Base-by-base conservation (phyloP, 2,329 filamentous ascomycete species). In the Ophioceras dolichostomum region DNA sequence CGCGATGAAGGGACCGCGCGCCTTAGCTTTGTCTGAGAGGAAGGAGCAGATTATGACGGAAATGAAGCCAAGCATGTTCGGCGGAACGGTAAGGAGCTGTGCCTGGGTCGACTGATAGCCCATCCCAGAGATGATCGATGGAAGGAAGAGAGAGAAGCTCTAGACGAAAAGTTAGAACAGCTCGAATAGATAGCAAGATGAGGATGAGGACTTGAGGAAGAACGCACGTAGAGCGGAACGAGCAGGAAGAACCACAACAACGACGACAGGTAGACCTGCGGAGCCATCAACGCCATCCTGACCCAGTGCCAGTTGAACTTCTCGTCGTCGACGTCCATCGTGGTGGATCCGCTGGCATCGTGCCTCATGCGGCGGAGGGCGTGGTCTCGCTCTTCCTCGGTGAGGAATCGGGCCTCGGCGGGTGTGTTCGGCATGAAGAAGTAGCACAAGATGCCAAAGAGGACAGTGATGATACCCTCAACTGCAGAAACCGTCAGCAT, bases 391-490 rank as follows among this genome's bases (percentile, higher is more conserved):
- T 53, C 49, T 21, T 50, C 46, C 2, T 45, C 44, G 4, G 48
- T 50, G n/a, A 53, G 42, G 31, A 51, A 53, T 9, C 41, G 43
- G 10, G 49, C 48, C 26, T 46, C 35, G 5, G 45, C 45, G 2
- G 50, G 50, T 2, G 49, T 50, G 40, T 50, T 43, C 2, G 49
- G 49, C 46, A 53, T 48, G 40, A 48, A 49, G 32, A 53, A 81
- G 59, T 76, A 80, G 12, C 67, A 73, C 1, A 60, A 53, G 4
- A 77, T 49, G 2, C 76, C 78, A 20, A 80, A 65, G 1, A 80
- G 3, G 3, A 79, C 62, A 0, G 77, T 80, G 0, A 65, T 63
- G 4, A 78, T 56, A 1, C 77, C 77, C 58, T 75, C 68, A 21
- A 73, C 60, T 51, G 14, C n/a, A 8, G n/a, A n/a, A n/a, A n/a